Evolutionary conservation across 768 basidiomycete genomes (phyloP).

Genomic region (Psilocybe subaeruginosa): DNA sequence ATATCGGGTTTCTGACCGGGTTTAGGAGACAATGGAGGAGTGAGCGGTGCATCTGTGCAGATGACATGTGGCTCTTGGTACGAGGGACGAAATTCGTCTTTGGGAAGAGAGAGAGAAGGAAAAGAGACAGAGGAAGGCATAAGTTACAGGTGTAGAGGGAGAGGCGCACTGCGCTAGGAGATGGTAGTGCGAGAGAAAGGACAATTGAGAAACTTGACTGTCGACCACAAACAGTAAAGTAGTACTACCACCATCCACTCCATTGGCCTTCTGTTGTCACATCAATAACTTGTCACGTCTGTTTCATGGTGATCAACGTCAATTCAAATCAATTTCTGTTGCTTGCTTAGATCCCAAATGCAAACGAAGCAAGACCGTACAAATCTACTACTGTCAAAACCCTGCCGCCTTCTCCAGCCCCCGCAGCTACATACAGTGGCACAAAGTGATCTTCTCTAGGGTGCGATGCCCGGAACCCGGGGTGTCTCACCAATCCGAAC

Average conservation of each 20-base stretch:
- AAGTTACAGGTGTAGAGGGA: conserved; percentile 11
- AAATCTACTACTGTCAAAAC: conserved; percentile 51
- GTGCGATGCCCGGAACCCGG: conserved; percentile 67
- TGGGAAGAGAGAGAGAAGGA: conserved; percentile 35
- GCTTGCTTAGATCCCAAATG: conserved; percentile 53
- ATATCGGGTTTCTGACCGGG: conserved; percentile 37
- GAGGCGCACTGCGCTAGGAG: conserved; percentile 11
- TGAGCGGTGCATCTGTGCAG: conserved; percentile 63
- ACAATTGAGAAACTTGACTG: not conserved
- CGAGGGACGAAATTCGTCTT: conserved; percentile 28
- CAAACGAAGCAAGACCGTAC: conserved; percentile 66
- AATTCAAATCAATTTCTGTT: not conserved
- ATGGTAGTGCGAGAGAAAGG: conserved; percentile 9
- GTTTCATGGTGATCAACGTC: conserved; percentile 16
- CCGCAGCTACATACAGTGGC: conserved; percentile 77
- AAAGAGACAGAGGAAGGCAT: conserved; percentile 31
- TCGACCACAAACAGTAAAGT: not conserved
- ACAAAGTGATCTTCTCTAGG: conserved; percentile 84
- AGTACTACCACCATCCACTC: not conserved
- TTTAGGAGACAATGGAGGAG: conserved; percentile 62
- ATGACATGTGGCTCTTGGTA: conserved; percentile 43
- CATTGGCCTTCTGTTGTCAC: conserved; percentile 7
- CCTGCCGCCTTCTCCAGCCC: conserved; percentile 63
- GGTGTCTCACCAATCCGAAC: conserved; percentile 55
- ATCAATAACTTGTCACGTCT: conserved; percentile 14